Evolutionary conservation across 148 eudicot genomes (phyloP), one percentile per base, ranked within the genome.

Genomic region (Polygonum maritimum): DNA sequence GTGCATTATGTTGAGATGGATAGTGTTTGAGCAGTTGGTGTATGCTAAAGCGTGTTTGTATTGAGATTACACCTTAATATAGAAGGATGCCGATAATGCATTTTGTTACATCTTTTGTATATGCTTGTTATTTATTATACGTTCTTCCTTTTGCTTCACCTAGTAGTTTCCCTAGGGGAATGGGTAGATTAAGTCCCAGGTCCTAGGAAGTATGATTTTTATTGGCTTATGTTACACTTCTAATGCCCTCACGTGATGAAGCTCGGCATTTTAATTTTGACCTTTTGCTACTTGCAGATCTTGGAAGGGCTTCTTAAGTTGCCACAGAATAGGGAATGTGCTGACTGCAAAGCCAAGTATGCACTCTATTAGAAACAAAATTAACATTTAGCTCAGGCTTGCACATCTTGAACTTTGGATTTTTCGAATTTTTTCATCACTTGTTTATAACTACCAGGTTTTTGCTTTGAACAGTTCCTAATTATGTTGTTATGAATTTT

Each of bases 241-340:
- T 35, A 40, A 33, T 18, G 18, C 11, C 18, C 70, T 63, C 70
- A 63, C n/a, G 33, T 14, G 70, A 63, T 31, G 33, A 35, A 63
- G n/a, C 14, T 63, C 35, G 39, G 7, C 16, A 31, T 33, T 12
- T 35, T 14, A 63, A 35, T 35, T 31, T 33, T 26, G 1, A 9
- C 36, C 4, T 63, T 33, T 33, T 63, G 13, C 40, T 33, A 63
- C 49, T n/a, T 74, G 62, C 92, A 94, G 98, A 87, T 94, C 71
- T 82, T 94, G 83, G 98, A 92, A 82, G 98, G 93, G 81, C 95
- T 94, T 83, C 91, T 94, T 72, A 94, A 87, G 83, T 87, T 92
- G 84, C 97, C 98, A 35, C 96, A 94, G 79, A 94, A 94, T 77
- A 90, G 97, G 83, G 98, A 94, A 77, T 94, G 98, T 79, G 97